These are phyloP conservation scores for Fusarium virguliforme DNA, from an alignment of 2,329 filamentous ascomycete genomes.

Conservation along the genomic window DNA sequence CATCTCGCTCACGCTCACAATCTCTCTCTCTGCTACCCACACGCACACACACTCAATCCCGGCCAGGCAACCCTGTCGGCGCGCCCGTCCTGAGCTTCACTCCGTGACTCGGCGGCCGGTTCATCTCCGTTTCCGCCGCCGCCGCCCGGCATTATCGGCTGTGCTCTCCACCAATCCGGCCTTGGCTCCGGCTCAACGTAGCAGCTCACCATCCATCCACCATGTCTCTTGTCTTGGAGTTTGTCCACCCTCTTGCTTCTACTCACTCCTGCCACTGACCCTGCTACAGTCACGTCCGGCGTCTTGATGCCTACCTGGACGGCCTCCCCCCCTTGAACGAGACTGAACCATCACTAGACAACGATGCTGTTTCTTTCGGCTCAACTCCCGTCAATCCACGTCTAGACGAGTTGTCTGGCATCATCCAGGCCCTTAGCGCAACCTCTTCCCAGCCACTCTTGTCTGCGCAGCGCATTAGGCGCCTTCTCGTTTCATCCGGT, in stretches of 20 bases:
- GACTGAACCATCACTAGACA: constrained; percentile 60
- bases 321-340: constrained; percentile 65
- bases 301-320: constrained; percentile 77
- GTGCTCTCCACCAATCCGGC: constrained; percentile 37
- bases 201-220: constrained; percentile 33
- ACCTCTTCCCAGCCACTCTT: constrained; percentile 76
- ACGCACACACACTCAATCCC: constrained; percentile 13
- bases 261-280: constrained; percentile 35
- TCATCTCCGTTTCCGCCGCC: constrained; percentile 2
- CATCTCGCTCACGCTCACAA: constrained; percentile 27
- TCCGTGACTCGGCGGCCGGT: constrained; percentile 30
- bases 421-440: constrained; percentile 81
- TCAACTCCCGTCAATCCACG: constrained; percentile 66
- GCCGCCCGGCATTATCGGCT: constrained; percentile 25
- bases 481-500: constrained; percentile 75
- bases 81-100: constrained; percentile 26
- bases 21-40: constrained; percentile 17
- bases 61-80: constrained; percentile 5
- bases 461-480: constrained; percentile 71
- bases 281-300: constrained; percentile 70
- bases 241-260: constrained; percentile 42
- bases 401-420: constrained; percentile 74
- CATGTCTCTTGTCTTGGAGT: constrained; percentile 54
- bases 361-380: constrained; percentile 58
- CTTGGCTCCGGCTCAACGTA: constrained; percentile 20